Conservation (phyloP, 805 yeast species). For the Ogataea siamensis region DNA sequence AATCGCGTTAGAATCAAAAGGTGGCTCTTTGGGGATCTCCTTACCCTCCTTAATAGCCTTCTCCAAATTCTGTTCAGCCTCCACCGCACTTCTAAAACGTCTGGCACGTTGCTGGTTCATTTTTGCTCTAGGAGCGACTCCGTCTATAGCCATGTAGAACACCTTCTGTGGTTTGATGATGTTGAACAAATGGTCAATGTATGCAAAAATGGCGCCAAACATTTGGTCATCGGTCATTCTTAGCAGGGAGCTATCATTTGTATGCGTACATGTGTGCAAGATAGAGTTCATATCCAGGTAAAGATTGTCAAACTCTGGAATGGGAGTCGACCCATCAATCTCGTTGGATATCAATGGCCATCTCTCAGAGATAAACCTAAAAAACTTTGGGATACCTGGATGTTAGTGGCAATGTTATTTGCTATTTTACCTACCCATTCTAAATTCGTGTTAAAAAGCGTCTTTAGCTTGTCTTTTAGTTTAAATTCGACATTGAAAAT, state of each 20-base stretch:
- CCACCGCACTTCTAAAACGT: slow-evolving; percentile 90
- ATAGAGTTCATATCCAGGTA: slow-evolving; percentile 98
- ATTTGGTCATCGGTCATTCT: slow-evolving; percentile 86
- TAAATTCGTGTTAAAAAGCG: slow-evolving; percentile 1
- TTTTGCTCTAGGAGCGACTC: slow-evolving; percentile 98
- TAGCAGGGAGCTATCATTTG: slow-evolving; percentile 60
- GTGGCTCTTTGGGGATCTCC: slow-evolving; percentile 75
- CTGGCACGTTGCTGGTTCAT: slow-evolving; percentile 98
- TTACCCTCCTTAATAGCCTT: slow-evolving; percentile 74
- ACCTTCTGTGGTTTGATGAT: slow-evolving; percentile 82
- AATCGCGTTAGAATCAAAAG: slow-evolving; percentile 88
- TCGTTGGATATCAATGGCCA: slow-evolving; percentile 95
- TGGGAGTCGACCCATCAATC: slow-evolving; percentile 66
- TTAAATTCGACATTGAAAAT: slow-evolving; percentile 4
- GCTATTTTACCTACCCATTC: slow-evolving; percentile 19
- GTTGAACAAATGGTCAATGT: slow-evolving; percentile 89
- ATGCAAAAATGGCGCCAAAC: slow-evolving; percentile 87
- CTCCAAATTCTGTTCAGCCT: slow-evolving; percentile 76
- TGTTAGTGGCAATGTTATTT: no score
- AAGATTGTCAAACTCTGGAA: slow-evolving; percentile 92
- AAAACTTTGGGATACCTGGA: slow-evolving; percentile 95
- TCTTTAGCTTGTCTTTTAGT: slow-evolving; percentile 5
- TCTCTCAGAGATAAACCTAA: slow-evolving; percentile 95
- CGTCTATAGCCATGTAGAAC: slow-evolving; percentile 96
- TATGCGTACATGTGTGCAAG: slow-evolving; percentile 89